Evolutionary conservation across 2,329 filamentous ascomycete genomes (phyloP).

Genomic region (Aspergillus amoenus): DNA sequence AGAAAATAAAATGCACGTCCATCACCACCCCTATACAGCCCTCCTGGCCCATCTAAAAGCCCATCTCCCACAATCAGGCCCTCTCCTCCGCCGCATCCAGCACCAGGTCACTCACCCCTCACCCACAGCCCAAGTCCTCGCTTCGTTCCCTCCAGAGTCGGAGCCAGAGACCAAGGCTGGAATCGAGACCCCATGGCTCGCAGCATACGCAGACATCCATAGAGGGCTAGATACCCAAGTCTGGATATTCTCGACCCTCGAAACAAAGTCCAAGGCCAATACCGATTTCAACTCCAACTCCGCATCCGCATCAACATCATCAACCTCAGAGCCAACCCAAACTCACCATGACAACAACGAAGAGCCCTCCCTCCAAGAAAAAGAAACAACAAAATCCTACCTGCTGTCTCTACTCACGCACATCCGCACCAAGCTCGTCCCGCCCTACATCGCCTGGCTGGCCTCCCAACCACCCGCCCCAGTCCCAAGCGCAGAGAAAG

Average conservation of each 20-base stretch:
- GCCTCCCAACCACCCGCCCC: background rate
- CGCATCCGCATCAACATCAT: background rate
- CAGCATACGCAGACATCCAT: constrained; percentile 41
- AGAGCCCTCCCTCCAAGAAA: background rate
- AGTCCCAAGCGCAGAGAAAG: background rate
- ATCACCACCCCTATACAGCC: constrained; percentile 3
- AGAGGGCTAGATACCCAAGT: constrained; percentile 42
- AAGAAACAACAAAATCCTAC: background rate
- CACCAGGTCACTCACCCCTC: constrained; percentile 33
- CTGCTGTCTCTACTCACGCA: constrained; percentile 4
- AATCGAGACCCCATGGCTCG: constrained; percentile 35
- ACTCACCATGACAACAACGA: constrained; percentile 4
- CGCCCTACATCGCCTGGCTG: constrained; percentile 1
- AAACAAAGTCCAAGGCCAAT: constrained; percentile 18
- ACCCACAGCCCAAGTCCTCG: constrained; percentile 33
- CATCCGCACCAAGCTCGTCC: constrained; percentile 4
- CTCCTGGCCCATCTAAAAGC: constrained; percentile 30
- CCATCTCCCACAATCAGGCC: constrained; percentile 39
- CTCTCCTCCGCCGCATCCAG: constrained; percentile 41
- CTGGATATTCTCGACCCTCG: constrained; percentile 42
- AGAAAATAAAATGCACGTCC: constrained; percentile 1
- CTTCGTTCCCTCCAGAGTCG: constrained; percentile 27
- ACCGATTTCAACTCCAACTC: background rate
- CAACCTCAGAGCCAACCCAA: background rate
- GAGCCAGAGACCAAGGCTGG: background rate